Evolutionary conservation across 441 rosid species (phyloP).

Genomic region (Gossypium gossypioides): DNA sequence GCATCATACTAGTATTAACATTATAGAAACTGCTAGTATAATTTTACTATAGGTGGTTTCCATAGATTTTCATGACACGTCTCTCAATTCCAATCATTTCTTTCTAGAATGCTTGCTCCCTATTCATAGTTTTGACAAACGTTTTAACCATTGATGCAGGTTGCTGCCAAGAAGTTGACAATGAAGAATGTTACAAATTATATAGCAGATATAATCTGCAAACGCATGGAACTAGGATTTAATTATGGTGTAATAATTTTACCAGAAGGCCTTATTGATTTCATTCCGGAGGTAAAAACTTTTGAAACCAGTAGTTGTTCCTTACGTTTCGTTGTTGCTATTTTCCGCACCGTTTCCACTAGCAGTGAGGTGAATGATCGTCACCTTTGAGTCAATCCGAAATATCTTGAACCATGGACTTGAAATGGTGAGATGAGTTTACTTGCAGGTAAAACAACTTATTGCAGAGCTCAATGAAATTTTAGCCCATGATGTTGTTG

Average conservation of each 20-base stretch:
- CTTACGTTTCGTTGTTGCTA: background rate
- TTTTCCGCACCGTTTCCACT: background rate
- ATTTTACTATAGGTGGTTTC: background rate
- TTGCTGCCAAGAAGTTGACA: conserved; percentile 65
- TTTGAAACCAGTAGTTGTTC: background rate
- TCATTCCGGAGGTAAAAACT: conserved; percentile 76
- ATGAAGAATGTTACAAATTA: conserved; percentile 76
- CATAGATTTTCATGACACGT: too few species aligned
- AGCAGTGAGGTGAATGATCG: background rate
- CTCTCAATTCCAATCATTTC: background rate
- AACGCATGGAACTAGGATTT: conserved; percentile 54
- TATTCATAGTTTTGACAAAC: background rate
- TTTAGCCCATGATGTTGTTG: conserved; percentile 75
- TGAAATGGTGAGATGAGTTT: background rate
- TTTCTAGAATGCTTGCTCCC: background rate
- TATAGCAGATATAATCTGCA: conserved; percentile 68
- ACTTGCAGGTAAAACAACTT: conserved; percentile 72
- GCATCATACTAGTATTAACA: background rate
- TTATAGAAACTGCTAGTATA: background rate
- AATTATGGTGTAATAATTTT: conserved; percentile 83
- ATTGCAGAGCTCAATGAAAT: conserved; percentile 90
- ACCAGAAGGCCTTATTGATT: conserved; percentile 92
- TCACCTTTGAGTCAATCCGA: background rate
- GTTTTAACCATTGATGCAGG: conserved; percentile 32
- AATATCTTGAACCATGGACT: background rate